Conservation (phyloP, 2,329 filamentous ascomycete genomes). For the Zalaria obscura region DNA sequence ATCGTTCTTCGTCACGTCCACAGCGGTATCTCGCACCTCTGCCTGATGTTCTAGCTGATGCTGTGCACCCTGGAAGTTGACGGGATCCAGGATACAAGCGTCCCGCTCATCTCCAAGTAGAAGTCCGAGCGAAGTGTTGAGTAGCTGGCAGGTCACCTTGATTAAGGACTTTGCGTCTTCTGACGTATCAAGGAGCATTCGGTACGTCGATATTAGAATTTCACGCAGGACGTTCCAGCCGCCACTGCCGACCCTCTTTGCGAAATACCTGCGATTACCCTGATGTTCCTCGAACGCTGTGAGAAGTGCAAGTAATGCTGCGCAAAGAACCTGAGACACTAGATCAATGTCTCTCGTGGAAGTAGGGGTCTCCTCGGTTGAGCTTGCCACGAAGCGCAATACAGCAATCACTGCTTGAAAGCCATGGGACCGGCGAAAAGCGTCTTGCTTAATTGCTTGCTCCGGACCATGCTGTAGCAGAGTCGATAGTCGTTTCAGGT, state of each 20-base stretch:
- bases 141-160: background rate
- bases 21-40: background rate
- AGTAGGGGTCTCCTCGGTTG: background rate
- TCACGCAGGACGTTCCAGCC: conserved; percentile 70
- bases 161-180: background rate
- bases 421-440: conserved; percentile 67
- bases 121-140: conserved; percentile 61
- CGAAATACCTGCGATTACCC: conserved; percentile 81
- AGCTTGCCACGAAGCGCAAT: conserved; percentile 30
- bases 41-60: background rate
- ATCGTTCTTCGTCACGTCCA: background rate
- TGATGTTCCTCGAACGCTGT: conserved; percentile 63
- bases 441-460: conserved; percentile 39
- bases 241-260: conserved; percentile 56
- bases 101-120: conserved; percentile 57
- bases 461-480: conserved; percentile 4
- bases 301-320: conserved; percentile 50
- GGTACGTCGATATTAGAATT: conserved; percentile 37
- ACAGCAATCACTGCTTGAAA: conserved; percentile 62
- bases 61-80: background rate
- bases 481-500: conserved; percentile 2
- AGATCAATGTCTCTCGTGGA: conserved; percentile 1
- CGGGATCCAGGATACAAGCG: conserved; percentile 33
- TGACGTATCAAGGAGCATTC: background rate
- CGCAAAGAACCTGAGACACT: conserved; percentile 65